Conservation (phyloP, 2,329 filamentous ascomycete genomes). For the Cercospora citrullina region DNA sequence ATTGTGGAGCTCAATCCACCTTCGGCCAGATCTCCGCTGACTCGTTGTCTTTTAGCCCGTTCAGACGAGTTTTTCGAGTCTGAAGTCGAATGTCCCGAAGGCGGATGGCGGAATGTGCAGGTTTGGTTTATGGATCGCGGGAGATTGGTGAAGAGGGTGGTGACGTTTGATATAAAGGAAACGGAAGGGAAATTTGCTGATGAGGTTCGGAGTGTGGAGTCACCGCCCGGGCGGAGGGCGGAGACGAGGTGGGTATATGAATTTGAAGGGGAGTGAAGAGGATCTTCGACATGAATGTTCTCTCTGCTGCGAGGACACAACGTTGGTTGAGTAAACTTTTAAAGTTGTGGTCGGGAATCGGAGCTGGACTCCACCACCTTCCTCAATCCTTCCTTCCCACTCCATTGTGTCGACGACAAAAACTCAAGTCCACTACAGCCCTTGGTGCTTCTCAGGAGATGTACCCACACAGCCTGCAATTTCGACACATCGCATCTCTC, state of each 20-base stretch:
- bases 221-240: constrained; percentile 14
- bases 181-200: background rate
- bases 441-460: background rate
- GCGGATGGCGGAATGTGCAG: constrained; percentile 17
- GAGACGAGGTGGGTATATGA: constrained; percentile 37
- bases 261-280: constrained; percentile 14
- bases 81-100: constrained; percentile 20
- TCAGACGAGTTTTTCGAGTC: constrained; percentile 20
- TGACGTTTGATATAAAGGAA: constrained; percentile 15
- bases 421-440: background rate
- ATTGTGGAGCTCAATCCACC: background rate
- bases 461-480: background rate
- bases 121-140: constrained; percentile 27
- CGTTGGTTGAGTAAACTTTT: no score
- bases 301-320: background rate
- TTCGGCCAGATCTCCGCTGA: background rate
- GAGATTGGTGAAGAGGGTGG: constrained; percentile 25
- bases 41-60: background rate
- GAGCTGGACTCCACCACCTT: background rate
- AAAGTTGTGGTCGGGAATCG: background rate
- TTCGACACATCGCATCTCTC: background rate
- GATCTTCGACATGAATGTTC: background rate
- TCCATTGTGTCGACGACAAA: background rate
- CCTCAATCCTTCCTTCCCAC: background rate
- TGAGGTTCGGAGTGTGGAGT: background rate